Base-by-base conservation (phyloP, 495 filamentous ascomycete species). In the Xeromyces bisporus region DNA sequence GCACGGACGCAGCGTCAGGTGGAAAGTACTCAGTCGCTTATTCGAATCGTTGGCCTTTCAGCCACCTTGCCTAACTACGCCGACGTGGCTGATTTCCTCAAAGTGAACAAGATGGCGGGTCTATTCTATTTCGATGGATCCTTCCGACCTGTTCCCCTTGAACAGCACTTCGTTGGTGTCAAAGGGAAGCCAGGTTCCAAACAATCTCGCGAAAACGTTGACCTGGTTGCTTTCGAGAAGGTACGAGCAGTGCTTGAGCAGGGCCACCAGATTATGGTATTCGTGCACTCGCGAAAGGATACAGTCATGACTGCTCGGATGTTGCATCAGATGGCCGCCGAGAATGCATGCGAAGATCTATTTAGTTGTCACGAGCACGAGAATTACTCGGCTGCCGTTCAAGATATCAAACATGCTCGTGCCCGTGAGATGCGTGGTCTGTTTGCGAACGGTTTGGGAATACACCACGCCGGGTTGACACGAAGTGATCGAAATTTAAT, bases 261-360 rank as follows among this genome's bases (percentile, higher is more conserved):
- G 33, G 83, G 77, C 7, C 85, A 99, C 40, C 89, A 99, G 45
- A 71, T 96, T 31, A 99, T 99, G 89, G 86, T 99, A 0, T 97
- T 99, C 53, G 89, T 99, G 2, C 89, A 99, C 48, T 92, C 86
- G 2, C 70, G 89, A 14, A 89, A 91, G 50, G 91, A 99, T 44
- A 99, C 89, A 1, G 67, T 92, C 24, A 67, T 73, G 30, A 92
- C 87, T 0, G 86, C 89, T 14, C 80, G 77, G 36, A 80, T 72
- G 55, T 67, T 99, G 16, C 72, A 76, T 35, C 75, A 93, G 42
- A 80, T 87, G 65, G 91, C 89, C 2, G 58, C 71, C 9, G 86
- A 96, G 25, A 59, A 92, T 23, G 64, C 64, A 10, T 80, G 75
- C 37, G 56, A 71, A 6, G 75, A 86, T 39, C 64, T 99, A 0